A percentile compares a stretch with the other conserved stretches of the same genome.
Conservation (phyloP, 2,329 filamentous ascomycete genomes). For the Cytospora chrysosperma region DNA sequence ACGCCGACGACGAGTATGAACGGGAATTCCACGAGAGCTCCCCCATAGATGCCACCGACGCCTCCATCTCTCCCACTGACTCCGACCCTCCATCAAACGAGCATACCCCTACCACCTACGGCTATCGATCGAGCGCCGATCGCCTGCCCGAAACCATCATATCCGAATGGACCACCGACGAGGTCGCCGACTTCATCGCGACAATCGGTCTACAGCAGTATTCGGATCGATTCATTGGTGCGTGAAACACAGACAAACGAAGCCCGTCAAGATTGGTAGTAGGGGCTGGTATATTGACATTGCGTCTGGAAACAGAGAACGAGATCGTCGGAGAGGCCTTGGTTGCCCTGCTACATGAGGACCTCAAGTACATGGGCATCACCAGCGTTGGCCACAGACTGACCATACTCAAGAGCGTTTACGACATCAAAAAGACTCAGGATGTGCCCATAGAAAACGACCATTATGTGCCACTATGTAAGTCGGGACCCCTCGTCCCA, state of each 20-base stretch:
- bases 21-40: conserved; percentile 67
- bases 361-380: conserved; percentile 93
- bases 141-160: conserved; percentile 72
- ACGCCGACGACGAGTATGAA: conserved; percentile 83
- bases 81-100: conserved; percentile 69
- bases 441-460: conserved; percentile 88
- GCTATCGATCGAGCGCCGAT: conserved; percentile 63
- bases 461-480: conserved; percentile 91
- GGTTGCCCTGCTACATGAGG: conserved; percentile 84
- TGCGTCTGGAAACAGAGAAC: conserved; percentile 63
- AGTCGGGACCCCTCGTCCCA: conserved; percentile 35
- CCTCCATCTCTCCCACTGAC: conserved; percentile 68
- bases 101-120: conserved; percentile 78
- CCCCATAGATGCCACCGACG: conserved; percentile 63
- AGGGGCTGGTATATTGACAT: conserved; percentile 27
- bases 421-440: conserved; percentile 93
- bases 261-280: conserved; percentile 1
- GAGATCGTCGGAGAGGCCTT: conserved; percentile 91
- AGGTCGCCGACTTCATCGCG: conserved; percentile 85
- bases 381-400: conserved; percentile 89
- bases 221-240: conserved; percentile 79
- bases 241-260: conserved; percentile 34
- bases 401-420: conserved; percentile 92
- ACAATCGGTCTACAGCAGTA: conserved; percentile 81
- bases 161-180: conserved; percentile 78